Conservation (phyloP, 495 filamentous ascomycete genomes). For the Daldinia grandis region DNA sequence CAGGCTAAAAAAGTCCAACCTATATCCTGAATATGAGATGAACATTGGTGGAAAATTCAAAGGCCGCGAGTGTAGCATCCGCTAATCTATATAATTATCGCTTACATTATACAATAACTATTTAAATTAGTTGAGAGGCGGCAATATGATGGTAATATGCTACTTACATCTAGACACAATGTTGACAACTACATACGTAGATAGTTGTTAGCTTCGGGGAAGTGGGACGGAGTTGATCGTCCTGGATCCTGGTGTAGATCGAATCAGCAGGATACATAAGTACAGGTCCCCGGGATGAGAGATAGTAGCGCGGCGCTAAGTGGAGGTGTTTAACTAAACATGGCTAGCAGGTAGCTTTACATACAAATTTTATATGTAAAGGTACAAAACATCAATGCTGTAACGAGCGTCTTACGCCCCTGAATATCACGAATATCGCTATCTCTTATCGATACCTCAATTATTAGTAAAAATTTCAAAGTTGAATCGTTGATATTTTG, state of each 20-base stretch:
- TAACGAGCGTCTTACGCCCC: no score
- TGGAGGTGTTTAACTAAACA: no score
- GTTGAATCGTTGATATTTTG: no score
- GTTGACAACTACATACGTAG: background rate
- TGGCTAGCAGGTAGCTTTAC: no score
- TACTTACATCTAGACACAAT: background rate
- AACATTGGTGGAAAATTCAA: constrained; percentile 5
- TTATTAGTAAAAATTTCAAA: no score
- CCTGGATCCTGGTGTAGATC: background rate
- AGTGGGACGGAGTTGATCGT: constrained; percentile 14
- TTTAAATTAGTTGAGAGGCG: background rate
- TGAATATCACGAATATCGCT: no score
- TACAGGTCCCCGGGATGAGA: no score
- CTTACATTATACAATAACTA: background rate
- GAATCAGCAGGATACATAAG: background rate
- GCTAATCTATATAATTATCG: constrained; percentile 18
- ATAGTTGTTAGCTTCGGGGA: background rate
- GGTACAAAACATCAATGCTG: no score
- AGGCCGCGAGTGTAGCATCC: constrained; percentile 17
- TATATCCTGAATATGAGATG: background rate
- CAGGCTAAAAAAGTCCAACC: constrained; percentile 24
- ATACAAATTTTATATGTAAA: no score
- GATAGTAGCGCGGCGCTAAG: no score
- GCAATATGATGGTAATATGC: background rate
- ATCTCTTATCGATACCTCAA: no score